Base-by-base conservation (phyloP, 1,284 basidiomycete species). In the Earliella scabrosa region DNA sequence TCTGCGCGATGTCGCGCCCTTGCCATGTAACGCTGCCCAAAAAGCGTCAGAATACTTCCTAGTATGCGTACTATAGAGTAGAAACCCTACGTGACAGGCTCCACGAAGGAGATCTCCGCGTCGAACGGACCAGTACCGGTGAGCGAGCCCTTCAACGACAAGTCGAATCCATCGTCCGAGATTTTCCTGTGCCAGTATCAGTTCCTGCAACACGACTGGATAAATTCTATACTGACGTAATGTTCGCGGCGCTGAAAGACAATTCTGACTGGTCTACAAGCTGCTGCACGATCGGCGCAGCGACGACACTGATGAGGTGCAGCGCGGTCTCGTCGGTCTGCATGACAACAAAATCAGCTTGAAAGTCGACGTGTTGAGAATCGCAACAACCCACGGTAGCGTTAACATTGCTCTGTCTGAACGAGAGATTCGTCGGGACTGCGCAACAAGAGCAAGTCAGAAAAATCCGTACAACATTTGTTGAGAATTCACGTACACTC, bases 231-330 rank as follows among this genome's bases (percentile, higher is more conserved):
- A 77, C 76, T 13, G 70, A 82, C 80, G 83, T 86, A 63, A 91
- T 86, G 61, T 85, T 85, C 7, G 85, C 89, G 46, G 78, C 74
- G 32, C 64, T 75, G 68, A 92, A 90, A 5, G 75, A 71, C 41
- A 92, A 71, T 6, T 75, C 60, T 2, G 88, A 78, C 36, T 77
- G 76, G 56, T 86, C 78, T 39, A 92, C 89, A 20, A 92, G 77
- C 65, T 79, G 74, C 68, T 91, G 88, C 5, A 88, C 82, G 47
- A 90, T 75, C 16, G 87, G 86, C 2, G 79, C 82, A 45, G 85
- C 83, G 32, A 88, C 81, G 2, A 83, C 86, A 32, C 88, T 86
- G 43, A 91, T 86, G 46, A 92, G 77, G 71, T 83, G 89, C 26
- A 92, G 73, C 0, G 80, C 82, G 0, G 85, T 85, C 54, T 78